Evolutionary conservation across 2,329 filamentous ascomycete genomes (phyloP), one percentile per base, ranked within the genome.

Genomic region (Sporothrix phasma): DNA sequence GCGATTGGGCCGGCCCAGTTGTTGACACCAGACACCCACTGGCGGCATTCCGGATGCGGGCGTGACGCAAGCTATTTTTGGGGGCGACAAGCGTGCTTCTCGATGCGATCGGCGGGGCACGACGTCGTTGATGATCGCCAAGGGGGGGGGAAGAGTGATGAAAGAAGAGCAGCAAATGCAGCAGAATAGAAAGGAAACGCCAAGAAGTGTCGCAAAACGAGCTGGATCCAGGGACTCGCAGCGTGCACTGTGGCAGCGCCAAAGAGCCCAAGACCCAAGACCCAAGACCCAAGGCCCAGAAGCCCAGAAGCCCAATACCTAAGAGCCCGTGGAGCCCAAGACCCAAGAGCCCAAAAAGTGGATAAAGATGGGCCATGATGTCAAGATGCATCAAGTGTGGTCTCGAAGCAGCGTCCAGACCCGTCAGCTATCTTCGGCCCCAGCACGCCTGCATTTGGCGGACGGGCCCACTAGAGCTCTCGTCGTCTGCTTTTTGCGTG

Each of bases 1-100:
- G 26, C 24, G 7, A 26, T 49, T 54, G 24, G 56, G 22, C 19
- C n/a, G 41, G 10, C 24, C 24, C 29, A 53, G 31, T 61, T 26
- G 41, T 43, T 46, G 17, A 63, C 61, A 37, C 19, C 37, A 43
- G n/a, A 37, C 8, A 10, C 34, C 11, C 31, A 43, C 37, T 53
- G 49, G 11, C 56, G 26, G 39, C 56, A 53, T 45, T 29, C 60
- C 60, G 60, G 60, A 62, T 53, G 53, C 34, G 46, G 59, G 43
- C 11, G 49, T 63, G 61, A 56, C 61, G 61, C 61, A 56, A 63
- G 37, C 49, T 63, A 62, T 62, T 63, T 63, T 63, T 63, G 39
- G 60, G 56, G 13, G 22, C n/a, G n/a, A 24, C 34, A 19, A 26
- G 41, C 56, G 46, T 47, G 45, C 6, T 26, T 61, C 45, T 22